phyloP scores from a whole-genome alignment of 2,329 filamentous ascomycete genomes.

The Emergomyces africanus region DNA sequence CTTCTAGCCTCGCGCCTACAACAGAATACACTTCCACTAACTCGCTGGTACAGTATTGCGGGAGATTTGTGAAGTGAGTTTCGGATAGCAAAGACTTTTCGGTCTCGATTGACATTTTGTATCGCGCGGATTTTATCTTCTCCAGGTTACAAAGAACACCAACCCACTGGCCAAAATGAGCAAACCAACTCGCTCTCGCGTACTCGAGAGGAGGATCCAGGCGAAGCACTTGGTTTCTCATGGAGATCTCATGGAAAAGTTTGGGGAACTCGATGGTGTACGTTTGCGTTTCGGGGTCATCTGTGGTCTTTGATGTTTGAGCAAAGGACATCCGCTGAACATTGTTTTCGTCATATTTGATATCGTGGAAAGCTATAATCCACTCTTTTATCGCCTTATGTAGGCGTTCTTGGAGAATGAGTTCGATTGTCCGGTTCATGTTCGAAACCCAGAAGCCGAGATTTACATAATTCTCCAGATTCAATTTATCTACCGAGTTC shows the following conservation, averaged over 20 bases:
- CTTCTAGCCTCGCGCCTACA: constrained; percentile 68
- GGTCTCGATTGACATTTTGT: constrained; percentile 66
- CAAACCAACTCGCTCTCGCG: constrained; percentile 84
- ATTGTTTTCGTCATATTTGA: constrained; percentile 19
- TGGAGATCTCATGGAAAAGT: constrained; percentile 82
- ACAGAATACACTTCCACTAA: constrained; percentile 69
- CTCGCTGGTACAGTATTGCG: constrained; percentile 66
- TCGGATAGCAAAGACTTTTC: constrained; percentile 27
- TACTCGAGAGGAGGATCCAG: constrained; percentile 87
- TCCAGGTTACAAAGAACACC: constrained; percentile 83
- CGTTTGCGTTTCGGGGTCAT: constrained; percentile 17
- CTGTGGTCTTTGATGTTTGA: constrained; percentile 10
- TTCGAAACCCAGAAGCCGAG: constrained; percentile 78
- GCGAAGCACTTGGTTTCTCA: constrained; percentile 97
- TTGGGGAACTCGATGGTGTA: constrained; percentile 31
- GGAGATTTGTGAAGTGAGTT: constrained; percentile 67
- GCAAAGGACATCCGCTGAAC: background rate
- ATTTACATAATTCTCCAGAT: constrained; percentile 92
- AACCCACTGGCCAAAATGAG: constrained; percentile 86
- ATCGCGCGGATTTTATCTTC: constrained; percentile 88
- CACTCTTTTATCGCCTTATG: constrained; percentile 72
- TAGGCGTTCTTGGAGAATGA: constrained; percentile 67
- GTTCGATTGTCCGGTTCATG: constrained; percentile 76
- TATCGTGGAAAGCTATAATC: constrained; percentile 70
- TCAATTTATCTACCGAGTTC: constrained; percentile 86